Percentiles rank a stretch among this genome's conserved stretches.
These are phyloP conservation scores for Platanthera zijinensis DNA, from an alignment of 106 monocot species.

Conservation along the genomic window DNA sequence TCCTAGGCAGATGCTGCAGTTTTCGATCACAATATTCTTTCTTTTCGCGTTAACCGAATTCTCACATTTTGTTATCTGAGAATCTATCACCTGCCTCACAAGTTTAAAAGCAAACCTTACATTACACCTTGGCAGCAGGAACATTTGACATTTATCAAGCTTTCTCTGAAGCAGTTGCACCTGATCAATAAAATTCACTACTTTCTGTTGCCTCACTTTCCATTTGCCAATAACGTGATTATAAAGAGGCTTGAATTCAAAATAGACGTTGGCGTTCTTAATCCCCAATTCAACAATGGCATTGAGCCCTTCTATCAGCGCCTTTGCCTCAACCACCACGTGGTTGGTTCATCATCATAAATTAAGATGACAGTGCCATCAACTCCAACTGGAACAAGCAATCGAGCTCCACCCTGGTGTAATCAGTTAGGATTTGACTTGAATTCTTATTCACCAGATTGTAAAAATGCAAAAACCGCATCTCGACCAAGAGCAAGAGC, in stretches of 20 bases:
- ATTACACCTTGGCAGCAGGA: slow-evolving; percentile 41
- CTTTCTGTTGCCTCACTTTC: slow-evolving; percentile 40
- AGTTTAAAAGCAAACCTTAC: slow-evolving; percentile 50
- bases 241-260: slow-evolving; percentile 36
- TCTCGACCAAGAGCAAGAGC: too few relatives aligned
- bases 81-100: slow-evolving; percentile 60
- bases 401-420: too few relatives aligned
- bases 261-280: slow-evolving; percentile 40
- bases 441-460: too few relatives aligned
- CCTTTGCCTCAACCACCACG: slow-evolving; percentile 43
- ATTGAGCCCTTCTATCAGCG: slow-evolving; percentile 64
- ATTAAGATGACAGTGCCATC: too few relatives aligned
- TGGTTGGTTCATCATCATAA: slow-evolving; percentile 7
- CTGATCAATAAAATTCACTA: slow-evolving; percentile 41
- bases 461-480: too few relatives aligned
- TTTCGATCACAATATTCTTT: slow-evolving; percentile 24
- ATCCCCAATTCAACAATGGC: slow-evolving; percentile 42
- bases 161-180: slow-evolving; percentile 28
- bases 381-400: too few relatives aligned
- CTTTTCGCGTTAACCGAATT: slow-evolving; percentile 1
- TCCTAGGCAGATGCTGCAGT: slow-evolving; percentile 78
- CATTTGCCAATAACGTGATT: slow-evolving; percentile 70
- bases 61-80: slow-evolving; percentile 30
- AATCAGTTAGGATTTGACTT: too few relatives aligned
- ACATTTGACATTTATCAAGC: slow-evolving; percentile 33